phyloP scores from a whole-genome alignment of 2,329 filamentous ascomycete genomes.

The Trichoderma sp. region DNA sequence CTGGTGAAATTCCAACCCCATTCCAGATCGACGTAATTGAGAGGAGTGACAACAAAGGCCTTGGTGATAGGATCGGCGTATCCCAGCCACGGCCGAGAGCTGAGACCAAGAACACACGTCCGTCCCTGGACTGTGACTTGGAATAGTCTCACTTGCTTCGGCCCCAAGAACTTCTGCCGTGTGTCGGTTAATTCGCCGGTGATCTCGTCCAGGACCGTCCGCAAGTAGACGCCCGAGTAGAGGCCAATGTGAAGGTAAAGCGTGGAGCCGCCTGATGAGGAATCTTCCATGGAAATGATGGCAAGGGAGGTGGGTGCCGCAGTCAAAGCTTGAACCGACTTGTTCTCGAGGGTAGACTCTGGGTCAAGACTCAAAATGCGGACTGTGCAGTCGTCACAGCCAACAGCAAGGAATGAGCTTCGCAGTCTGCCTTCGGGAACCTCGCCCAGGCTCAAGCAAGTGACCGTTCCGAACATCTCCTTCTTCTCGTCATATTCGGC shows the following conservation, averaged over 20 bases:
- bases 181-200: slow-evolving; percentile 96
- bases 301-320: slow-evolving; percentile 85
- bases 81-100: slow-evolving; percentile 92
- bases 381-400: slow-evolving; percentile 95
- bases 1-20: slow-evolving; percentile 97
- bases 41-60: slow-evolving; percentile 86
- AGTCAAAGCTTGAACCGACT: slow-evolving; percentile 90
- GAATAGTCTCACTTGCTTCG: slow-evolving; percentile 86
- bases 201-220: slow-evolving; percentile 91
- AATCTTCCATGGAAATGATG: slow-evolving; percentile 96
- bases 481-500: slow-evolving; percentile 95
- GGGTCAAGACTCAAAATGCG: slow-evolving; percentile 88
- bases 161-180: slow-evolving; percentile 88
- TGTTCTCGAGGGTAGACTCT: slow-evolving; percentile 87
- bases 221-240: slow-evolving; percentile 91
- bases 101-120: slow-evolving; percentile 83
- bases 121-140: slow-evolving; percentile 85
- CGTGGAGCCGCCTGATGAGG: slow-evolving; percentile 82
- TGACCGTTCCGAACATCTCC: slow-evolving; percentile 93
- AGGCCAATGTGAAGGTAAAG: slow-evolving; percentile 95
- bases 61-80: slow-evolving; percentile 87
- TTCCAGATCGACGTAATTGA: slow-evolving; percentile 85
- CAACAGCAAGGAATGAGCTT: slow-evolving; percentile 92
- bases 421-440: slow-evolving; percentile 87
- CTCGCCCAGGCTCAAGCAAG: slow-evolving; percentile 88